A percentile compares a stretch with the other conserved stretches of the same genome.
phyloP scores from a whole-genome alignment of 768 basidiomycete genomes.

The Panaeolus cyanescens region DNA sequence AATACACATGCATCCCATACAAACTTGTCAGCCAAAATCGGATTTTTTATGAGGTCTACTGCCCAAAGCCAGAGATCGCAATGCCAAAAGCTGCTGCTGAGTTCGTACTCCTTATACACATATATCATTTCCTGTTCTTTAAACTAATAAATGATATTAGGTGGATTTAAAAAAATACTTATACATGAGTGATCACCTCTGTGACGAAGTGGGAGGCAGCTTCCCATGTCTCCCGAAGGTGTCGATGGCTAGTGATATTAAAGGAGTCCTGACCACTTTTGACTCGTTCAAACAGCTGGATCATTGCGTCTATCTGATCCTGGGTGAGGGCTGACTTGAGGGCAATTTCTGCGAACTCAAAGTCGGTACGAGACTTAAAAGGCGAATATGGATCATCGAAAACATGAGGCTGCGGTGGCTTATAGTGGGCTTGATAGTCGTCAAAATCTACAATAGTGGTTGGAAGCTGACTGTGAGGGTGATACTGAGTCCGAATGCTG shows the following conservation, averaged over 20 bases:
- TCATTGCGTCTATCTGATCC: not conserved
- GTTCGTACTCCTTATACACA: not conserved
- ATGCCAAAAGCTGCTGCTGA: conserved; percentile 7
- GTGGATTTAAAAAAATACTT: not conserved
- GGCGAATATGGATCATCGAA: conserved; percentile 8
- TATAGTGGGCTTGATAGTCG: too few relatives aligned
- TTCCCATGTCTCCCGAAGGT: conserved; percentile 1
- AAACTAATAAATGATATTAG: not conserved
- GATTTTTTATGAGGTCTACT: conserved; percentile 11
- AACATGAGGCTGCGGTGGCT: too few relatives aligned
- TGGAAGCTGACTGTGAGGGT: too few relatives aligned
- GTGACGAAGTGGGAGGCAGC: not conserved
- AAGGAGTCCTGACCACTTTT: not conserved
- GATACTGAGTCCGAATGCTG: too few relatives aligned
- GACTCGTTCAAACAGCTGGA: not conserved
- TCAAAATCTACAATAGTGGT: too few relatives aligned
- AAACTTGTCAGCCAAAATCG: conserved; percentile 5
- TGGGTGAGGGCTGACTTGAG: not conserved
- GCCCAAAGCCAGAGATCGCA: conserved; percentile 17
- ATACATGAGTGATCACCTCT: not conserved
- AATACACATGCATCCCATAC: conserved; percentile 21
- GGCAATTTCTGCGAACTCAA: conserved; percentile 10
- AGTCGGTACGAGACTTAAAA: conserved; percentile 5
- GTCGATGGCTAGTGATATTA: not conserved
- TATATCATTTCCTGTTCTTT: not conserved